Conservation (phyloP, 1,139 yeast species). For the Debaryomycetaceae sp. region DNA sequence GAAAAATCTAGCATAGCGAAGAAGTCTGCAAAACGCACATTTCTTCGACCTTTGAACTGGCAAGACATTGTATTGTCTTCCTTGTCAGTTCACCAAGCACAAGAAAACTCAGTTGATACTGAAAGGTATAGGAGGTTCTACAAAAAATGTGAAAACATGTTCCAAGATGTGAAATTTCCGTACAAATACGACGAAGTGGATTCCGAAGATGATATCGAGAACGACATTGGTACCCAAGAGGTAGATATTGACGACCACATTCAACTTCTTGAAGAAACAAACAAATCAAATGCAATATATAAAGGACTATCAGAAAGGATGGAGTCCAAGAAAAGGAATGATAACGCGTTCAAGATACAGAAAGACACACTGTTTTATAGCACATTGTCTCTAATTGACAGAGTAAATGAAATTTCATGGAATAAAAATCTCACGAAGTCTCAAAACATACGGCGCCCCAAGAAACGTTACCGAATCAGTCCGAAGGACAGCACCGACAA, state of each 20-base stretch:
- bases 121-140: constrained; percentile 12
- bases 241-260: constrained; percentile 10
- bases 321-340: constrained; percentile 3
- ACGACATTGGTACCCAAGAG: constrained; percentile 1
- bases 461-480: constrained; percentile 4
- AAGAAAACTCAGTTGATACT: constrained; percentile 10
- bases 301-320: constrained; percentile 5
- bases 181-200: constrained; percentile 21
- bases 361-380: constrained; percentile 7
- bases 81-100: constrained; percentile 15
- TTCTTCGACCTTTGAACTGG: constrained; percentile 19
- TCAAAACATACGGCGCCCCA: constrained; percentile 1
- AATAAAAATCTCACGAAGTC: neutral
- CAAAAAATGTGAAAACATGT: constrained; percentile 20
- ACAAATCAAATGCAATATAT: constrained; percentile 4
- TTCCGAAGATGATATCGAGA: constrained; percentile 6
- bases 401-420: constrained; percentile 8
- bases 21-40: constrained; percentile 5
- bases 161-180: constrained; percentile 17
- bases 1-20: constrained; percentile 3
- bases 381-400: constrained; percentile 7
- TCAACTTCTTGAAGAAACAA: constrained; percentile 8
- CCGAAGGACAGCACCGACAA: constrained; percentile 4
- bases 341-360: constrained; percentile 1
- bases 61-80: constrained; percentile 25